A percentile compares a stretch with the other conserved stretches of the same genome.
Conservation (phyloP, 2,329 filamentous ascomycete genomes). For the Bipolaris zeicola region DNA sequence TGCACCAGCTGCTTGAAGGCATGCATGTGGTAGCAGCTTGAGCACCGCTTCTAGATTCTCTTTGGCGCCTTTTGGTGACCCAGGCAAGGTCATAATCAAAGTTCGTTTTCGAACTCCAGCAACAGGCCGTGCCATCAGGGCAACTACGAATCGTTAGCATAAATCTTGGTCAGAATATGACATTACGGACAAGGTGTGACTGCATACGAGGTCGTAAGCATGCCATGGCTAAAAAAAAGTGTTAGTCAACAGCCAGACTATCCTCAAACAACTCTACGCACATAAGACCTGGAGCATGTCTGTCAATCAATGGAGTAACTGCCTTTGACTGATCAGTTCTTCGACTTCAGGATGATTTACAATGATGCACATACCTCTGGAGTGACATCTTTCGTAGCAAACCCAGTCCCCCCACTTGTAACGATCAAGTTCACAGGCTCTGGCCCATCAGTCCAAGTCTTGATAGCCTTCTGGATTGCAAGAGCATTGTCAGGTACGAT, state of each 20-base stretch:
- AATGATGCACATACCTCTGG: constrained; percentile 70
- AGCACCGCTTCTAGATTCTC: constrained; percentile 91
- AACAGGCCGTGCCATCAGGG: constrained; percentile 93
- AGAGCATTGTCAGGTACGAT: constrained; percentile 80
- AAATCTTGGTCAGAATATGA: not conserved
- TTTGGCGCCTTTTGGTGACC: constrained; percentile 91
- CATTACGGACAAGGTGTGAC: constrained; percentile 82
- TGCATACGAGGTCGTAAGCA: constrained; percentile 81
- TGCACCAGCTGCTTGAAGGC: constrained; percentile 80
- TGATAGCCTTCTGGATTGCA: constrained; percentile 76
- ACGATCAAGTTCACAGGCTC: constrained; percentile 73
- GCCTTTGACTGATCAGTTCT: constrained; percentile 59
- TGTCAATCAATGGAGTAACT: constrained; percentile 77
- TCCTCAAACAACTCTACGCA: constrained; percentile 45
- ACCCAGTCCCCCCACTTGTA: constrained; percentile 92
- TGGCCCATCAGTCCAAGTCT: constrained; percentile 72
- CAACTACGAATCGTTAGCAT: constrained; percentile 64
- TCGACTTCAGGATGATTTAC: not conserved
- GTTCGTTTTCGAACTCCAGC: constrained; percentile 84
- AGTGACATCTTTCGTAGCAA: constrained; percentile 81
- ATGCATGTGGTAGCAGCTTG: constrained; percentile 94
- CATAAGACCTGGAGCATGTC: constrained; percentile 85
- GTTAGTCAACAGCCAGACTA: constrained; percentile 17
- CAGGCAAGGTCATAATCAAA: constrained; percentile 86
- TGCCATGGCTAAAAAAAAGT: constrained; percentile 69